Percentiles rank a stretch among this genome's conserved stretches.
phyloP scores from a whole-genome alignment of 495 filamentous ascomycete genomes.

The Neurospora sp. region DNA sequence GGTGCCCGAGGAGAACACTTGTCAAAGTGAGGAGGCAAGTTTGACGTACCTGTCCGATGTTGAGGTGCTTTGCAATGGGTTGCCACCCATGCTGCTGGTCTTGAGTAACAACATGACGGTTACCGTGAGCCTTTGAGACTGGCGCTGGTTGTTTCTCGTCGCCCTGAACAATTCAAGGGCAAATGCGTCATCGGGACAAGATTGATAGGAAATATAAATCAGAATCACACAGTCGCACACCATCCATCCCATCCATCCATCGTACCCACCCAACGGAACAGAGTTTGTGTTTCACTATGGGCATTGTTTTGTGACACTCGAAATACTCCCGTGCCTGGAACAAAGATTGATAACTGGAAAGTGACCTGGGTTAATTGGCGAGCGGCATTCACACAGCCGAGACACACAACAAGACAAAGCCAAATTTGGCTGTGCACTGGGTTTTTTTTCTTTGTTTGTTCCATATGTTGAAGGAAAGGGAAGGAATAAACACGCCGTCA shows the following conservation, averaged over 20 bases:
- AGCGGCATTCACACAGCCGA: not conserved
- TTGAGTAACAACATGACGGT: slow-evolving; percentile 88
- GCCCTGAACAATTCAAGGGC: not conserved
- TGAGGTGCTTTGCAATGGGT: slow-evolving; percentile 58
- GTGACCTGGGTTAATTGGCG: not conserved
- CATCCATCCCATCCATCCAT: not conserved
- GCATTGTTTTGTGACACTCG: not conserved
- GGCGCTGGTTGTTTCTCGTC: not conserved
- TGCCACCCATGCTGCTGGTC: slow-evolving; percentile 65
- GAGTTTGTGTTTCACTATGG: not conserved
- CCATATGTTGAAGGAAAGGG: not conserved
- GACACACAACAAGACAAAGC: not conserved
- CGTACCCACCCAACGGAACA: not conserved
- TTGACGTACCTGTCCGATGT: slow-evolving; percentile 64
- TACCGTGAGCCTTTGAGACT: slow-evolving; percentile 60
- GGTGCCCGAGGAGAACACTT: slow-evolving; percentile 65
- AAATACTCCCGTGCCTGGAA: not conserved
- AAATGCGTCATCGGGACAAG: not conserved
- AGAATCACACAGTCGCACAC: not conserved
- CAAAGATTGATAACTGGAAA: not conserved
- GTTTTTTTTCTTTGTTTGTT: not conserved
- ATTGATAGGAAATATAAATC: not conserved
- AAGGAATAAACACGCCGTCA: not conserved
- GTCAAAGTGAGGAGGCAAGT: slow-evolving; percentile 56
- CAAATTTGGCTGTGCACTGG: not conserved